Conservation (phyloP, 441 rosid genomes). For the Arabidopsis lyrata region DNA sequence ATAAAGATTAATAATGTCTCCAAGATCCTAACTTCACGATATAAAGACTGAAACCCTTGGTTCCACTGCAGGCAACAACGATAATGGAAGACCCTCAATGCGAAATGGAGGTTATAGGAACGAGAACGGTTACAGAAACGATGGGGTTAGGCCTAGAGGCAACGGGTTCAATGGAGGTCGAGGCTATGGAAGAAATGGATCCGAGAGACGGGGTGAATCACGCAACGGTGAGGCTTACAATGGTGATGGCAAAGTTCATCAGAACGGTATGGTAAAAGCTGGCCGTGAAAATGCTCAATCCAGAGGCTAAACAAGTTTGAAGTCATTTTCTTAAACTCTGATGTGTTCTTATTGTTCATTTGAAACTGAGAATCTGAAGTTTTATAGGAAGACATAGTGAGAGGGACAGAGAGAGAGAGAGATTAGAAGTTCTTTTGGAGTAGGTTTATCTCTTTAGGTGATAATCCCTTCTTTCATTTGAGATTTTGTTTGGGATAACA, state of each 20-base stretch:
- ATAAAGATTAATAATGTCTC: constrained; percentile 11
- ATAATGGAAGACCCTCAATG: constrained; percentile 47
- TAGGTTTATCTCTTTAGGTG: constrained; percentile 50
- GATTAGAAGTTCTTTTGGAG: constrained; percentile 5
- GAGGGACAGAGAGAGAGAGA: constrained; percentile 38
- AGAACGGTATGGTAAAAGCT: constrained; percentile 53
- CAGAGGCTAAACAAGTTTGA: constrained; percentile 5
- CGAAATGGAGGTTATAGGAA: constrained; percentile 55
- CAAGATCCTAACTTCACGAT: constrained; percentile 5
- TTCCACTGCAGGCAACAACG: constrained; percentile 49
- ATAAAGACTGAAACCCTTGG: constrained; percentile 1
- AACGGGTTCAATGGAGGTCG: constrained; percentile 50
- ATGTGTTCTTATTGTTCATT: not conserved
- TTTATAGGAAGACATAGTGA: constrained; percentile 11
- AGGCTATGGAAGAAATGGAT: constrained; percentile 45
- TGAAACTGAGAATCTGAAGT: constrained; percentile 35
- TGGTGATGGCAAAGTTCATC: constrained; percentile 50
- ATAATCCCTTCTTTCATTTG: constrained; percentile 29
- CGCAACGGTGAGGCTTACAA: constrained; percentile 49
- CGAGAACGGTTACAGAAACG: constrained; percentile 60
- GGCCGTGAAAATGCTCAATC: constrained; percentile 46
- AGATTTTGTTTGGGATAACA: constrained; percentile 21
- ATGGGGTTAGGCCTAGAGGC: constrained; percentile 57
- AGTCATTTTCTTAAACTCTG: not conserved
- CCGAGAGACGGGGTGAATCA: constrained; percentile 39